A percentile compares a stretch with the other conserved stretches of the same genome.
These are phyloP conservation scores for Candida odintsovae DNA, from an alignment of 805 yeast genomes.

Conservation along the genomic window DNA sequence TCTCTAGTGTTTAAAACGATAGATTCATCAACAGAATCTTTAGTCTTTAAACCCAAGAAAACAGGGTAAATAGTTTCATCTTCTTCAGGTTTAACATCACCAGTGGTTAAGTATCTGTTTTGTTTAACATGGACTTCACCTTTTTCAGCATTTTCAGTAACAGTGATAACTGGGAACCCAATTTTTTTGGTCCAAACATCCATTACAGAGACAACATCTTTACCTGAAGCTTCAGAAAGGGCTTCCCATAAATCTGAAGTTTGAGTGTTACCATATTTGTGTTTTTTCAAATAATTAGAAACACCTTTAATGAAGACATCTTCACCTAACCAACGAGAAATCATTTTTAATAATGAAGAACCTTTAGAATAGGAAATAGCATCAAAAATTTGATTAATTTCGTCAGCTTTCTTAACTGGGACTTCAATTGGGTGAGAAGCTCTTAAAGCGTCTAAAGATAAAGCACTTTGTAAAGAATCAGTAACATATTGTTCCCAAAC, in stretches of 20 bases:
- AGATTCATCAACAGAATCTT: constrained; percentile 54
- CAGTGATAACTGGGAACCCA: constrained; percentile 71
- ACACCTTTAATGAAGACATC: constrained; percentile 76
- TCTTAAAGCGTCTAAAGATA: constrained; percentile 70
- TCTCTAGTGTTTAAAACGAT: constrained; percentile 48
- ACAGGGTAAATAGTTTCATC: constrained; percentile 65
- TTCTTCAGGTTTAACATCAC: constrained; percentile 72
- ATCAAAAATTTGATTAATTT: constrained; percentile 79
- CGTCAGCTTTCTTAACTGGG: constrained; percentile 71
- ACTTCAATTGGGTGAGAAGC: constrained; percentile 85
- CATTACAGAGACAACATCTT: constrained; percentile 70
- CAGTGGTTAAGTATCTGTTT: constrained; percentile 69
- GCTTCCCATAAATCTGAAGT: constrained; percentile 78
- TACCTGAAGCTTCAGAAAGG: constrained; percentile 61
- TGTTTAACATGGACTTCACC: constrained; percentile 54
- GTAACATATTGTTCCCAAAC: constrained; percentile 82
- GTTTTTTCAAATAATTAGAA: constrained; percentile 67
- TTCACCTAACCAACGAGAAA: constrained; percentile 74
- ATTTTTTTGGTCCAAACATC: constrained; percentile 74
- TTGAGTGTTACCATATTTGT: constrained; percentile 71
- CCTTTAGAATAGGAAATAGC: constrained; percentile 82
- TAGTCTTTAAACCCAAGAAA: constrained; percentile 58
- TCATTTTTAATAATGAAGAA: constrained; percentile 73
- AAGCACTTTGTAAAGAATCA: constrained; percentile 69
- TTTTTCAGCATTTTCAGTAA: constrained; percentile 43